phyloP scores from a whole-genome alignment of 257 asterid genomes.

The Scutellaria galericulata region DNA sequence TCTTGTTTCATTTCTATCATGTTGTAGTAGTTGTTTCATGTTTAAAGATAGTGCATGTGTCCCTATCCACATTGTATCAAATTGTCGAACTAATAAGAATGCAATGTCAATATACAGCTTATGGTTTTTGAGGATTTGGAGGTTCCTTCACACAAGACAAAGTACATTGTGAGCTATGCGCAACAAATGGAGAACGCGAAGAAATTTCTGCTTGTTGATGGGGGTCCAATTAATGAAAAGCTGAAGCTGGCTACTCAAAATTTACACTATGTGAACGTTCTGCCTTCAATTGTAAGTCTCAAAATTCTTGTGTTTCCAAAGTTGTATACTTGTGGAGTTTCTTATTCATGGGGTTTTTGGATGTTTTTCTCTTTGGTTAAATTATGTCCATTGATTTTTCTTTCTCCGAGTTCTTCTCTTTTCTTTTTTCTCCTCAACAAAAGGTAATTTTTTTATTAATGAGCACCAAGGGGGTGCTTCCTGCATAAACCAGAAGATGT shows the following conservation, averaged over 20 bases:
- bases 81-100: conserved; percentile 35
- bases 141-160: conserved; percentile 87
- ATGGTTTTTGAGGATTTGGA: conserved; percentile 83
- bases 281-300: conserved; percentile 85
- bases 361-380: too few species aligned
- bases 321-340: not conserved
- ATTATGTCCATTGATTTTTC: too few species aligned
- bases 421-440: not conserved
- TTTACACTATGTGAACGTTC: conserved; percentile 80
- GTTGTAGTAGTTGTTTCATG: not conserved
- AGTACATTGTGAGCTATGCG: conserved; percentile 70
- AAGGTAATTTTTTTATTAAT: too few species aligned
- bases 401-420: not conserved
- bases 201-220: conserved; percentile 86
- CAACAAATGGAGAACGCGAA: conserved; percentile 72
- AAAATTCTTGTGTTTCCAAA: not conserved
- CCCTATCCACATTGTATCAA: conserved; percentile 16
- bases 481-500: too few species aligned
- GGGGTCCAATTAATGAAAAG: conserved; percentile 73
- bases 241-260: conserved; percentile 89
- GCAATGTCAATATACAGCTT: conserved; percentile 57
- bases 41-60: not conserved
- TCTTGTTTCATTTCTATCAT: not conserved
- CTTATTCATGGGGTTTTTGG: not conserved
- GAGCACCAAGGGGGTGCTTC: too few species aligned